Conservation (phyloP, 352 stramenopile genomes). For the Phytophthora pseudosyringae region DNA sequence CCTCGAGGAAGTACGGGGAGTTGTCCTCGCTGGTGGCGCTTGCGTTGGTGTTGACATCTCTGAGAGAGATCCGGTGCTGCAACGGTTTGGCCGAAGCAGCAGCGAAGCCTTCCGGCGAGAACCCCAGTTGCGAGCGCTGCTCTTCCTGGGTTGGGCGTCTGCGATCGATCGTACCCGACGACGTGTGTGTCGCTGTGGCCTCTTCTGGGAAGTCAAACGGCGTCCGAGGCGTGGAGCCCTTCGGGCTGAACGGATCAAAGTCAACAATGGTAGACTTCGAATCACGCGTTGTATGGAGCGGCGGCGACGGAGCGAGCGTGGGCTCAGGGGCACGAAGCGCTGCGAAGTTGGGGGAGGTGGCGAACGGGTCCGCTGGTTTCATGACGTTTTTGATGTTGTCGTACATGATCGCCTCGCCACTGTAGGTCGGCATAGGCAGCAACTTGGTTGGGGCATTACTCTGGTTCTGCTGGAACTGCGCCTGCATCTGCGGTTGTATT, state of each 20-base stretch:
- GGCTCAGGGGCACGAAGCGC: constrained; percentile 37
- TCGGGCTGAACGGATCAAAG: constrained; percentile 78
- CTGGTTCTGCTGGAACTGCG: constrained; percentile 35
- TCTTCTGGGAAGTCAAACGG: constrained; percentile 53
- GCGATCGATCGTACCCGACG: constrained; percentile 45
- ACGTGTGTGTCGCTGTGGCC: constrained; percentile 7
- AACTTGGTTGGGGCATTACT: constrained; percentile 23
- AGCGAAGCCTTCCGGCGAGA: constrained; percentile 60
- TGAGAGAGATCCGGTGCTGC: constrained; percentile 52
- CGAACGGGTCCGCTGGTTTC: constrained; percentile 57
- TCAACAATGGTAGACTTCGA: constrained; percentile 62
- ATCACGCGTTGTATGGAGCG: constrained; percentile 31
- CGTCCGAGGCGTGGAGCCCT: constrained; percentile 52
- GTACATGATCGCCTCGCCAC: constrained; percentile 59
- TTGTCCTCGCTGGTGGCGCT: constrained; percentile 42
- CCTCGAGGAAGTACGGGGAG: constrained; percentile 67
- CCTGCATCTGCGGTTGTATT: constrained; percentile 25
- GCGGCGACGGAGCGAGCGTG: constrained; percentile 29
- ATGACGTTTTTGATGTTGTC: constrained; percentile 73
- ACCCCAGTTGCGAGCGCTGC: constrained; percentile 60
- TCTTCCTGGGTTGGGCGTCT: constrained; percentile 72
- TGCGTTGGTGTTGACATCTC: constrained; percentile 31
- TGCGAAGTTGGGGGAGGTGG: constrained; percentile 34
- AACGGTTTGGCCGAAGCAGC: constrained; percentile 19
- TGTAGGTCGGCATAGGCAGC: constrained; percentile 45